Evolutionary conservation across 2,329 filamentous ascomycete species (phyloP), one percentile per base, ranked within the genome.

Genomic region (Penicillium concentricum): DNA sequence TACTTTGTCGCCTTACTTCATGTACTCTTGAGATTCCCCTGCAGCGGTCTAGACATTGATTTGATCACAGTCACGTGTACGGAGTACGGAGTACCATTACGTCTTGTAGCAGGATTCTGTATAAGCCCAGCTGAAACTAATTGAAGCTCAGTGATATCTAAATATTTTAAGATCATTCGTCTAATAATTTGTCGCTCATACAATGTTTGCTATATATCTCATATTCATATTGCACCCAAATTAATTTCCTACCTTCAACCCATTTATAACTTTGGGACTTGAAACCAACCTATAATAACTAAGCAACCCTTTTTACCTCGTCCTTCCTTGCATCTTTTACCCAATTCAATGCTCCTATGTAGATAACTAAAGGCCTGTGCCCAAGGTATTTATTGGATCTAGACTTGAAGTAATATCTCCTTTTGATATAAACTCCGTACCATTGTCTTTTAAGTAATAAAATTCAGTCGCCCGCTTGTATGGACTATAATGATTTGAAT

Each of bases 1-100:
- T 55, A 51, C 52, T 56, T 56, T 52, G 10, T 51, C 26, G 20
- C 39, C 47, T 55, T 55, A 32, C 52, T 55, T 55, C 38, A 54
- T 54, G 39, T 30, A 49, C 28, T 56, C 16, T 38, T 32, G 48
- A 56, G 26, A 20, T 56, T 34, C 48, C 47, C 47, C 53, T 52
- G 48, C 48, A 46, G 47, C 13, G 48, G 41, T 52, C 41, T 56
- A 46, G 53, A 35, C 47, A 16, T 35, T 30, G 22, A 16, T 8
- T 24, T 10, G 8, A 20, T 30, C 7, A 9, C 10, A 30, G 41
- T 56, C 53, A 56, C 53, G 48, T 56, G 53, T 45, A 15, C 12
- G 3, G 9, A 8, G 7, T 41, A n/a, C n/a, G n/a, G n/a, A n/a
- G n/a, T n/a, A n/a, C n/a, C n/a, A 5, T 6, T 42, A 24, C 20